phyloP scores from a whole-genome alignment of 148 eudicot genomes.

The Polygonum maritimum region DNA sequence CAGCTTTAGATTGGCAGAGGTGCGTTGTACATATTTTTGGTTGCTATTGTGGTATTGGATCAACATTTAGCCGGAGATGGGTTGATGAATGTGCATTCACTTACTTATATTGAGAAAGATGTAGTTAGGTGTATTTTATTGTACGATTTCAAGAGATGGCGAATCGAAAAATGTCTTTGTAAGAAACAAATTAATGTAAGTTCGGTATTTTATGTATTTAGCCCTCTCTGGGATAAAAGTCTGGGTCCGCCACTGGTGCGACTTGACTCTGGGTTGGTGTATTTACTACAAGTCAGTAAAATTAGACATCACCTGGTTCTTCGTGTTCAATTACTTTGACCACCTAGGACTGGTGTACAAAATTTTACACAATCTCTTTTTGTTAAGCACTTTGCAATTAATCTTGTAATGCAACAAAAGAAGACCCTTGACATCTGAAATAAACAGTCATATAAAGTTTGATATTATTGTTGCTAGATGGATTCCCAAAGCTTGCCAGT shows the following conservation, averaged over 20 bases:
- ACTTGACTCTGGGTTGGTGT: neutral
- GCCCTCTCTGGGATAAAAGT: no score
- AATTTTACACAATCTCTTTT: neutral
- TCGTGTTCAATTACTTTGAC: neutral
- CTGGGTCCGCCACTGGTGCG: no score
- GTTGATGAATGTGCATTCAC: no score
- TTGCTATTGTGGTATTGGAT: neutral
- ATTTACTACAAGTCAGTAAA: neutral
- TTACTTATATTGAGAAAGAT: no score
- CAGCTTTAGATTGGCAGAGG: conserved; percentile 82
- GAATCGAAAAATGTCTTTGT: no score
- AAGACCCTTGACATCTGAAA: neutral
- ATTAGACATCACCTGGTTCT: neutral
- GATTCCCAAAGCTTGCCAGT: neutral
- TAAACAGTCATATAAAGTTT: neutral
- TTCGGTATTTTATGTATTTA: no score
- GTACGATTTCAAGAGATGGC: no score
- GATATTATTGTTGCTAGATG: neutral
- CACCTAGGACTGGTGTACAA: neutral
- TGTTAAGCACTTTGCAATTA: no score
- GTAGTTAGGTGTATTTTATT: no score
- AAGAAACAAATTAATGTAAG: no score
- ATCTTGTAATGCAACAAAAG: neutral
- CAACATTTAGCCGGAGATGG: neutral
- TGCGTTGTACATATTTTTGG: conserved; percentile 18